phyloP scores from a whole-genome alignment of 192 early-diverging fungal species.

The Umbelopsis ramanniana region DNA sequence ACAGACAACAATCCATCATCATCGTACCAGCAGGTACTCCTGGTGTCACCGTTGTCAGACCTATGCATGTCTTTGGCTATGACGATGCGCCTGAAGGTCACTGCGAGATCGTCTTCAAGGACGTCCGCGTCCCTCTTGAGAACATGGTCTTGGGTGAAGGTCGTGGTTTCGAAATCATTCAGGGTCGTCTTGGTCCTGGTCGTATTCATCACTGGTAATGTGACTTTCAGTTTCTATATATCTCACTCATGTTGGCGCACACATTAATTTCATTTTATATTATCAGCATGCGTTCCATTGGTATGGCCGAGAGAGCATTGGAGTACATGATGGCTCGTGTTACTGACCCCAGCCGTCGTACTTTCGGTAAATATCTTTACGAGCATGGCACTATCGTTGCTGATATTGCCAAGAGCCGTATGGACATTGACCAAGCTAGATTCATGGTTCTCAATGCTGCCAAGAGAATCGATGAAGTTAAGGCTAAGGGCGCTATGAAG shows the following conservation, averaged over 20 bases:
- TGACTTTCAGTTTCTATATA: neutral
- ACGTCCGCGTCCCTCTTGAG: constrained; percentile 84
- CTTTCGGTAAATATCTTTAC: constrained; percentile 87
- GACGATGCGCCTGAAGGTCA: constrained; percentile 98
- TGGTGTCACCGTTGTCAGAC: constrained; percentile 83
- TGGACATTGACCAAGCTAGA: constrained; percentile 90
- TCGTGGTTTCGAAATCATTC: constrained; percentile 98
- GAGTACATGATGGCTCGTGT: constrained; percentile 84
- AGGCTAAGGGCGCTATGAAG: constrained; percentile 88
- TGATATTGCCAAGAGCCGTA: constrained; percentile 84
- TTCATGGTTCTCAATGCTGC: constrained; percentile 94
- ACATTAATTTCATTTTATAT: neutral
- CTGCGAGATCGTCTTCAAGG: constrained; percentile 89
- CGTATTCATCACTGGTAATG: constrained; percentile 92
- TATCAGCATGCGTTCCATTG: constrained; percentile 85
- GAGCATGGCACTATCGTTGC: constrained; percentile 84
- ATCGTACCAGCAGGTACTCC: constrained; percentile 84
- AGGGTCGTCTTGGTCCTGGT: constrained; percentile 95
- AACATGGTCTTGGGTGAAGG: constrained; percentile 95
- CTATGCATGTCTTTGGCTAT: constrained; percentile 90
- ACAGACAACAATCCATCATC: constrained; percentile 90
- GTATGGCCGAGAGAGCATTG: constrained; percentile 90
- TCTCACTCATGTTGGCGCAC: neutral
- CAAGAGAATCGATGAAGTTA: constrained; percentile 84
- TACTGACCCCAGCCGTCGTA: constrained; percentile 75